Base-by-base conservation (phyloP, 139 green algal species). In the Desmodesmus armatus region DNA sequence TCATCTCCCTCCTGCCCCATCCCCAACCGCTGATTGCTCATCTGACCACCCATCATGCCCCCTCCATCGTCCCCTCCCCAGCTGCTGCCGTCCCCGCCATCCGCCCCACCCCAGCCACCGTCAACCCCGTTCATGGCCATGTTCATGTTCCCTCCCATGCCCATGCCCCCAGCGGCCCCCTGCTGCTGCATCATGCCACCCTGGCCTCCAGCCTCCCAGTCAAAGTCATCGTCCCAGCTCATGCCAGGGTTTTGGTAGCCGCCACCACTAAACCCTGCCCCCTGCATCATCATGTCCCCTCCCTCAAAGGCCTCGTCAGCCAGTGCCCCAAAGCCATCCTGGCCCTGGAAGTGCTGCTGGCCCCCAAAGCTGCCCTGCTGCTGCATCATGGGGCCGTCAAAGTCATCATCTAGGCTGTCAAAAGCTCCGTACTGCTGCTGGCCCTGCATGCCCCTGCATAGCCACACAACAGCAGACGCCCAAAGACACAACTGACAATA, bases 291-390 rank as follows among this genome's bases (percentile, higher is more conserved):
- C 13, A 17, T n/a, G n/a, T n/a, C n/a, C n/a, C n/a, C n/a, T n/a
- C n/a, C n/a, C n/a, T n/a, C n/a, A n/a, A 51, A 53, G 41, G n/a
- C 25, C 41, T 79, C 71, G 25, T 79, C 71, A n/a, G n/a, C n/a
- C n/a, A n/a, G n/a, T n/a, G n/a, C n/a, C n/a, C n/a, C n/a, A 55
- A 75, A 75, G 15, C 49, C 67, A 21, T 72, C 63, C n/a, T 44
- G 31, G 63, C 49, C 67, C 49, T 49, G 35, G 11, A 47, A 3
- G 15, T 75, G 67, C 2, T 49, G 37, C 67, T 75, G 9, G 29
- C 19, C 15, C 19, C n/a, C 67, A 35, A 37, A 67, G 29, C 73
- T 80, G 73, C 47, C 39, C 31, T 67, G 73, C 47, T 80, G 73
- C n/a, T 67, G 44, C n/a, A 7, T 29, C 17, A 69, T 39, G 41